Percentiles rank a stretch among this genome's conserved stretches.
Conservation (phyloP, 2,329 filamentous ascomycete genomes). For the Beauveria sp. region DNA sequence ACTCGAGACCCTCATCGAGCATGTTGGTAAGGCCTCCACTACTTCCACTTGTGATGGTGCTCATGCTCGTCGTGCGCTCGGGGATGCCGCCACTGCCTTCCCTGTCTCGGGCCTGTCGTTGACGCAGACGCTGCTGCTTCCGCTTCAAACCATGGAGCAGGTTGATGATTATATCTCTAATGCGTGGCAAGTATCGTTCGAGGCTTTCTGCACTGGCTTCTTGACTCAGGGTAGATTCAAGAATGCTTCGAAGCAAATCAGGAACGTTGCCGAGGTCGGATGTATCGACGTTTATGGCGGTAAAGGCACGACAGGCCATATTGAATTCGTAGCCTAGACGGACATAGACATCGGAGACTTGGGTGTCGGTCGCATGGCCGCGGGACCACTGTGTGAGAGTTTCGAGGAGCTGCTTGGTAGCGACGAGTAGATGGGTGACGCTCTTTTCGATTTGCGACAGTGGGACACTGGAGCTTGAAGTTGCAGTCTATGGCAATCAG, state of each 20-base stretch:
- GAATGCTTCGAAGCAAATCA: slow-evolving; percentile 78
- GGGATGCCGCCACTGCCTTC: slow-evolving; percentile 34
- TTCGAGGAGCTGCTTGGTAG: slow-evolving; percentile 95
- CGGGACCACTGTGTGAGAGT: slow-evolving; percentile 97
- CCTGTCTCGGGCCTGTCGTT: slow-evolving; percentile 52
- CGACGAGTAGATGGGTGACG: slow-evolving; percentile 93
- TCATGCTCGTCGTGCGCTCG: slow-evolving; percentile 49
- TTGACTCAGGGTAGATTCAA: slow-evolving; percentile 93
- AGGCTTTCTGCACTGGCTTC: slow-evolving; percentile 90
- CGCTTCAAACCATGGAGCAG: slow-evolving; percentile 91
- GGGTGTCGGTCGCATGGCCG: slow-evolving; percentile 79
- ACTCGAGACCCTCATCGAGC: slow-evolving; percentile 52
- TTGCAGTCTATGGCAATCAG: slow-evolving; percentile 21
- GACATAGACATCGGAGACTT: slow-evolving; percentile 97
- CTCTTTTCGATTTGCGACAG: slow-evolving; percentile 98
- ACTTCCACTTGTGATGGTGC: slow-evolving; percentile 48
- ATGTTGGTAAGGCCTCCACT: slow-evolving; percentile 49
- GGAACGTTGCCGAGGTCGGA: slow-evolving; percentile 91
- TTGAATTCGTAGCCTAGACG: slow-evolving; percentile 98
- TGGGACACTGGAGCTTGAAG: slow-evolving; percentile 57
- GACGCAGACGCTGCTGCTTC: slow-evolving; percentile 82
- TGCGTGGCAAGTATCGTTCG: slow-evolving; percentile 86
- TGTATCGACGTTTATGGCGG: slow-evolving; percentile 93
- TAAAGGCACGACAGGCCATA: slow-evolving; percentile 94
- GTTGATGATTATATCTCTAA: slow-evolving; percentile 98